Evolutionary conservation across 169 alveolate genomes (phyloP).

Genomic region (Besnoitia besnoiti): DNA sequence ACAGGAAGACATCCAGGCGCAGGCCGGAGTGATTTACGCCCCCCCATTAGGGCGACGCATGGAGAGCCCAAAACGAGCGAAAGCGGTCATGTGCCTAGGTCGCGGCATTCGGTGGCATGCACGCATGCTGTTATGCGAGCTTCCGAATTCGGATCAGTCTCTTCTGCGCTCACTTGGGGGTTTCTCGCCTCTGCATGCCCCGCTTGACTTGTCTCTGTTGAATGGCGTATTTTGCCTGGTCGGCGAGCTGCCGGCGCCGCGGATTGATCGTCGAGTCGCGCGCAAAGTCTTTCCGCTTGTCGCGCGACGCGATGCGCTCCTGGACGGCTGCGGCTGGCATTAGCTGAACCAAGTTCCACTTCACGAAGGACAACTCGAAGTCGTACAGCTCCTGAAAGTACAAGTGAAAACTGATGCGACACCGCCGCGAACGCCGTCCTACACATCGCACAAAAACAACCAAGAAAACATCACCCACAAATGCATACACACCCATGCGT

Average conservation of each 20-base stretch:
- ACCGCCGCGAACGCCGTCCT: slow-evolving; percentile 57
- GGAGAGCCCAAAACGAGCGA: too few species aligned
- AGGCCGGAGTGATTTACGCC: too few species aligned
- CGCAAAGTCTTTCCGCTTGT: background rate
- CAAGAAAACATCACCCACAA: background rate
- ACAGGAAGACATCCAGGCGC: too few species aligned
- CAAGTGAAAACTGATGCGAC: slow-evolving; percentile 54
- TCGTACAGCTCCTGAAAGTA: slow-evolving; percentile 67
- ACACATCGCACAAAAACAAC: background rate
- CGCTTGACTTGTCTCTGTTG: slow-evolving; percentile 45
- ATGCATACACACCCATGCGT: background rate
- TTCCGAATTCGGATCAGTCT: too few species aligned
- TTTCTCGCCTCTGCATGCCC: background rate
- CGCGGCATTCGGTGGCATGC: too few species aligned
- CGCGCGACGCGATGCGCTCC: background rate
- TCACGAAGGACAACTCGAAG: slow-evolving; percentile 55
- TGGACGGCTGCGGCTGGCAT: slow-evolving; percentile 27
- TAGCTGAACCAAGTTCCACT: slow-evolving; percentile 34
- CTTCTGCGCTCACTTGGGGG: background rate
- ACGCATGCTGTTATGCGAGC: too few species aligned
- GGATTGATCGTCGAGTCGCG: background rate
- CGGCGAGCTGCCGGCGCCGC: background rate
- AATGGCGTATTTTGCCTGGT: slow-evolving; percentile 24
- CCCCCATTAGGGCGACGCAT: too few species aligned
- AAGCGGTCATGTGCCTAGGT: too few species aligned